Evolutionary conservation across 768 basidiomycete genomes (phyloP).

Genomic region (Lepiota venenata): DNA sequence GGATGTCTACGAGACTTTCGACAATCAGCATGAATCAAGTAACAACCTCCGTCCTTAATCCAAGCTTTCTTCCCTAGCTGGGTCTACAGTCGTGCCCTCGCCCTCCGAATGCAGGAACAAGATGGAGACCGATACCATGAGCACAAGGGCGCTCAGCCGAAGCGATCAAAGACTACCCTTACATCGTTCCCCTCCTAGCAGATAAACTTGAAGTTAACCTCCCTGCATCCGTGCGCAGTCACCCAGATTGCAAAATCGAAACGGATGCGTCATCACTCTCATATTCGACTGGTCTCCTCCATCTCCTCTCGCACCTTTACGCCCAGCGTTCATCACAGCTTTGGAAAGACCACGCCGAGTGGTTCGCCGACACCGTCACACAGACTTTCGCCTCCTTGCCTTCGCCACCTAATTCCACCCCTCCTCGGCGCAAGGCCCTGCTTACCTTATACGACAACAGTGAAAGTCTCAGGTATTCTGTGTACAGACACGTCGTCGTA

Average conservation of each 20-base stretch:
- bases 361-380: slow-evolving; percentile 65
- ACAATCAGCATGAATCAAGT: slow-evolving; percentile 18
- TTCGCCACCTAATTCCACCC: slow-evolving; percentile 13
- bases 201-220: slow-evolving; percentile 80
- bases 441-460: slow-evolving; percentile 34
- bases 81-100: slow-evolving; percentile 69
- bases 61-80: slow-evolving; percentile 75
- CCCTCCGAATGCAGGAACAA: slow-evolving; percentile 51
- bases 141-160: slow-evolving; percentile 67
- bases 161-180: slow-evolving; percentile 77
- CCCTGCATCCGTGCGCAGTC: slow-evolving; percentile 51
- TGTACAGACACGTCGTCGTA: slow-evolving; percentile 79
- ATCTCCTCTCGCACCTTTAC: slow-evolving; percentile 88
- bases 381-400: slow-evolving; percentile 37
- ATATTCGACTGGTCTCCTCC: slow-evolving; percentile 46
- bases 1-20: slow-evolving; percentile 55
- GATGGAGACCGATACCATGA: slow-evolving; percentile 46
- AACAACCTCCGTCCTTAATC: slow-evolving; percentile 36
- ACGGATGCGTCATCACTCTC: slow-evolving; percentile 59
- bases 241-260: slow-evolving; percentile 65
- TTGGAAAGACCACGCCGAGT: slow-evolving; percentile 78
- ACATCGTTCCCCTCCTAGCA: slow-evolving; percentile 76
- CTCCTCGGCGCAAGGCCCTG: slow-evolving; percentile 29
- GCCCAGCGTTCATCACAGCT: slow-evolving; percentile 69
- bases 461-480: slow-evolving; percentile 41